Base-by-base conservation (phyloP, 164 flowering plant genomes). In the Chloranthus sessilifolius region DNA sequence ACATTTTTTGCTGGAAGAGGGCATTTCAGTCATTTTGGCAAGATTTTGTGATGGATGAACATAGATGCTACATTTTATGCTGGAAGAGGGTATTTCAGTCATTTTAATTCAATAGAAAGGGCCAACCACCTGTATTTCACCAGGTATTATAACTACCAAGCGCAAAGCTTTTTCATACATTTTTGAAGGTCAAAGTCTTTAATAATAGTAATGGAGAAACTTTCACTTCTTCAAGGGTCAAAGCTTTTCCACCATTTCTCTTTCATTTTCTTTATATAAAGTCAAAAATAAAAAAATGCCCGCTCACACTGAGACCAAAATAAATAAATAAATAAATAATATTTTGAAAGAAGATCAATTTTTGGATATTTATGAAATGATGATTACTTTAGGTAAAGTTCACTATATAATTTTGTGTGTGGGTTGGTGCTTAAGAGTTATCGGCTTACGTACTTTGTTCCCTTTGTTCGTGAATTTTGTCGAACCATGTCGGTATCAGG, bases 261-360 rank as follows among this genome's bases (percentile, higher is more conserved):
- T 45, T 38, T 28, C 43, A 26, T 60, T 44, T 52, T 60, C 45
- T n/a, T n/a, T n/a, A n/a, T n/a, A n/a, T 7, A 28, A 17, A 60
- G 63, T 60, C 57, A 42, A 42, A 58, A 43, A 23, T 28, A 36
- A 47, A n/a, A n/a, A 26, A 42, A 16, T 3, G 2, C 5, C 9
- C 10, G n/a, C n/a, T n/a, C n/a, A n/a, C n/a, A n/a, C n/a, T n/a
- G n/a, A n/a, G n/a, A n/a, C n/a, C n/a, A n/a, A n/a, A n/a, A n/a
- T n/a, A n/a, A n/a, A n/a, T n/a, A n/a, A n/a, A n/a, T n/a, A n/a
- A n/a, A n/a, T n/a, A n/a, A n/a, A n/a, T n/a, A n/a, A n/a, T n/a
- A n/a, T n/a, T n/a, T n/a, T n/a, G n/a, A n/a, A n/a, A n/a, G n/a
- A n/a, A n/a, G n/a, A n/a, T n/a, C n/a, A n/a, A n/a, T n/a, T n/a